phyloP scores from a whole-genome alignment of 176 grass and related monocot species.

The Saccharum officinarum region DNA sequence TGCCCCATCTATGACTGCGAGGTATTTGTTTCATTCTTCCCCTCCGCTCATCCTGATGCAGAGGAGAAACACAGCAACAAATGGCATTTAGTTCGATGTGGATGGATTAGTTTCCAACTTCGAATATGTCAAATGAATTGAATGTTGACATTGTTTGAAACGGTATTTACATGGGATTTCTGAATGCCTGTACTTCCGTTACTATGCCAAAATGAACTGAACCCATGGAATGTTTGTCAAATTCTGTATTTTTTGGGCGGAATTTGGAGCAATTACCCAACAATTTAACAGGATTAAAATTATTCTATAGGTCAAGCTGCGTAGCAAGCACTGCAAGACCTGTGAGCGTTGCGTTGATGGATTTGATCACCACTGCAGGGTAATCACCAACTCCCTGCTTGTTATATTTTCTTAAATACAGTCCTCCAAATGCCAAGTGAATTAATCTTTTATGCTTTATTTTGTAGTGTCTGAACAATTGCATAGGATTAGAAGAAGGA shows the following conservation, averaged over 20 bases:
- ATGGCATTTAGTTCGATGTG: too few relatives aligned
- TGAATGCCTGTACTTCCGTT: neutral
- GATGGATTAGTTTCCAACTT: neutral
- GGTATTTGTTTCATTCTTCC: too few relatives aligned
- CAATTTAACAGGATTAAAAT: neutral
- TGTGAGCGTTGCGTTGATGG: conserved; percentile 93
- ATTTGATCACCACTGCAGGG: conserved; percentile 99
- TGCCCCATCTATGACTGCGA: conserved; percentile 90
- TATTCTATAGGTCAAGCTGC: conserved; percentile 71
- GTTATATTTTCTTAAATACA: neutral
- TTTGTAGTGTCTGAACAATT: conserved; percentile 89
- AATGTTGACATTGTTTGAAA: neutral
- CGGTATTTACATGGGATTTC: neutral
- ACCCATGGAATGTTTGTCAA: neutral
- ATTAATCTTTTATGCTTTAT: neutral
- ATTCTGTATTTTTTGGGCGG: neutral
- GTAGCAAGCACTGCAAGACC: conserved; percentile 95
- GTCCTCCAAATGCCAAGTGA: neutral
- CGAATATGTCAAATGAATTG: neutral
- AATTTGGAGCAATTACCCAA: neutral
- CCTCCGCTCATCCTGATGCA: neutral
- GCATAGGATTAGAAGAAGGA: conserved; percentile 93
- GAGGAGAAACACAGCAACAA: neutral
- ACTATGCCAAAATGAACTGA: neutral
- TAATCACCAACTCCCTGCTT: conserved; percentile 23